These are phyloP conservation scores for Ceratocystis destructans DNA, from an alignment of 2,329 filamentous ascomycete species.

Conservation along the genomic window DNA sequence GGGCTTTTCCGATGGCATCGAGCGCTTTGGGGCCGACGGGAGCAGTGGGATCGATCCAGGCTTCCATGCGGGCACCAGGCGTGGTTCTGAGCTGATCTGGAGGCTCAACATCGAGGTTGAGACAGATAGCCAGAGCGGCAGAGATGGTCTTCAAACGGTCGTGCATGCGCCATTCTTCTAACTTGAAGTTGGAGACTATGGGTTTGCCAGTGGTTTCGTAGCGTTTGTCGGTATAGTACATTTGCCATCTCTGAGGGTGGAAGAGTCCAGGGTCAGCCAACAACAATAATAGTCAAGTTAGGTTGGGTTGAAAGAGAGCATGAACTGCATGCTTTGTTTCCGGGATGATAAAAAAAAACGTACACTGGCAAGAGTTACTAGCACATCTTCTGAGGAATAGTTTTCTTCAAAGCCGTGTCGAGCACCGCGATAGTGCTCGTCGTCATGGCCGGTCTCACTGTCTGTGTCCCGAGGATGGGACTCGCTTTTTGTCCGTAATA, in stretches of 20 bases:
- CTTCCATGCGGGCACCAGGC: constrained; percentile 85
- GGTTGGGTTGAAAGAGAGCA: constrained; percentile 5
- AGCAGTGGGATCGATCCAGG: constrained; percentile 85
- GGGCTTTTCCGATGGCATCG: constrained; percentile 85
- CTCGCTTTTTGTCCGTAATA: constrained; percentile 46
- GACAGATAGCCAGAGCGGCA: constrained; percentile 80
- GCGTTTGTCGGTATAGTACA: constrained; percentile 98
- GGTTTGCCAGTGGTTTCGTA: constrained; percentile 90
- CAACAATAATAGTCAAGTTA: too few species aligned
- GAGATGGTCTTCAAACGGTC: constrained; percentile 94
- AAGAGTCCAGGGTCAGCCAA: constrained; percentile 7
- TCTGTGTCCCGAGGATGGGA: constrained; percentile 32
- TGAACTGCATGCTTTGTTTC: neutral
- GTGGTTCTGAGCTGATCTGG: constrained; percentile 94
- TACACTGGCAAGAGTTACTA: constrained; percentile 69
- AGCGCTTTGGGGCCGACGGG: constrained; percentile 71
- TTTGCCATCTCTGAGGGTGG: constrained; percentile 72
- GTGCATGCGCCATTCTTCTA: constrained; percentile 95
- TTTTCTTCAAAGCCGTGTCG: constrained; percentile 89
- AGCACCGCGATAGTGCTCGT: constrained; percentile 41
- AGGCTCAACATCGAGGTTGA: constrained; percentile 95
- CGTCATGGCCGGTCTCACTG: constrained; percentile 32
- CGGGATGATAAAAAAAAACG: constrained; percentile 27
- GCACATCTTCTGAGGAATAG: constrained; percentile 79
- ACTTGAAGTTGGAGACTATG: constrained; percentile 48